Conservation (phyloP, 208 protist genomes). For the Trypanosoma platydactyli region DNA sequence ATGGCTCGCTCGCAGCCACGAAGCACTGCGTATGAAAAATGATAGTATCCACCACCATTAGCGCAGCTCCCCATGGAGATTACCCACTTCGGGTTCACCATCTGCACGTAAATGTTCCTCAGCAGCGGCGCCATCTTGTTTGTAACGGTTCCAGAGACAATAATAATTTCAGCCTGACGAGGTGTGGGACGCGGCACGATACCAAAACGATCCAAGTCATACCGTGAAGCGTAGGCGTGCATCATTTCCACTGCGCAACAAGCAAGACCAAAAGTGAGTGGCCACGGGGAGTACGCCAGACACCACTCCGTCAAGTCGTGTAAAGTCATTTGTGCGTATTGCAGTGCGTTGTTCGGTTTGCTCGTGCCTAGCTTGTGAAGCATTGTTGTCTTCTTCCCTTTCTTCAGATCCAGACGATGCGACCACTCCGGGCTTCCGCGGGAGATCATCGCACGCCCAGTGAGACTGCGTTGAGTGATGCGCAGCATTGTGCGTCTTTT, state of each 20-base stretch:
- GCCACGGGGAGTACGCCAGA: conserved; percentile 96
- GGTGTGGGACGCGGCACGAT: conserved; percentile 95
- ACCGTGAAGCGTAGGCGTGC: conserved; percentile 95
- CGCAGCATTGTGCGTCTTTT: conserved; percentile 55
- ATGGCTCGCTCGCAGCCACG: conserved; percentile 97
- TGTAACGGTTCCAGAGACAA: conserved; percentile 98
- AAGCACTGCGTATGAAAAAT: conserved; percentile 97
- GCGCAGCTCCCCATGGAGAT: conserved; percentile 97
- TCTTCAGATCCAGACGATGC: conserved; percentile 88
- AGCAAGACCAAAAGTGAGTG: conserved; percentile 97
- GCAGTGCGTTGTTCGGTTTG: conserved; percentile 90
- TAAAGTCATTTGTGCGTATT: conserved; percentile 91
- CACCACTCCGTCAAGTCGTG: conserved; percentile 91
- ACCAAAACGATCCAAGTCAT: conserved; percentile 98
- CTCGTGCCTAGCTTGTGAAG: conserved; percentile 89
- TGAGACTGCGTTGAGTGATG: conserved; percentile 51
- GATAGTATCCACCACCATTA: conserved; percentile 99
- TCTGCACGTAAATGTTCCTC: conserved; percentile 97
- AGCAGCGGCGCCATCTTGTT: conserved; percentile 99
- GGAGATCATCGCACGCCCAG: conserved; percentile 88
- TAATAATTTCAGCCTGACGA: conserved; percentile 98
- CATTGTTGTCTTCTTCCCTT: conserved; percentile 87
- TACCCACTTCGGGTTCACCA: conserved; percentile 95
- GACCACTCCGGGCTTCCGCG: conserved; percentile 91
- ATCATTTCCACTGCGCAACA: conserved; percentile 99